phyloP scores from a whole-genome alignment of 768 basidiomycete species.

The Boletellus ananiceps region DNA sequence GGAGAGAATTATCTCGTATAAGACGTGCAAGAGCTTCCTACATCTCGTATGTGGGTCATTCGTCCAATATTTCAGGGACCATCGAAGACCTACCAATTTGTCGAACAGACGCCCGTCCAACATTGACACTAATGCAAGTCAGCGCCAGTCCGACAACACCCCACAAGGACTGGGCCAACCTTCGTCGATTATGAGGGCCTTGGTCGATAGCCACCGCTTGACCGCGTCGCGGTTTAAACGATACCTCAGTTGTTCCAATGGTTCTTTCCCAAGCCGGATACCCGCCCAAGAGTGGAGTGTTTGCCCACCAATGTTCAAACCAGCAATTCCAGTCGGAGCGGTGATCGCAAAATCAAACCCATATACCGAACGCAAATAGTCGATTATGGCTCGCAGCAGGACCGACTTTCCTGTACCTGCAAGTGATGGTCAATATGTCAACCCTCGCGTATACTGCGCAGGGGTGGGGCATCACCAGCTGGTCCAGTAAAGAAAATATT shows the following conservation, averaged over 20 bases:
- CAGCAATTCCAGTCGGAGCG: conserved; percentile 63
- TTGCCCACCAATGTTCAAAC: conserved; percentile 63
- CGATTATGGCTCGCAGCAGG: conserved; percentile 58
- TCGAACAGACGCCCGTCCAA: conserved; percentile 66
- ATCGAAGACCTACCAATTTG: conserved; percentile 52
- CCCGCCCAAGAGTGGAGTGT: conserved; percentile 69
- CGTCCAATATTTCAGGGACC: conserved; percentile 25
- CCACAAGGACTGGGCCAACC: conserved; percentile 35
- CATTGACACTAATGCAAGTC: conserved; percentile 58
- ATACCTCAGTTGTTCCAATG: conserved; percentile 36
- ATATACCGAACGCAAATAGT: conserved; percentile 30
- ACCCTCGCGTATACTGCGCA: background rate
- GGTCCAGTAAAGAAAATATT: conserved; percentile 75
- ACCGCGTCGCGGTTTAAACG: conserved; percentile 29
- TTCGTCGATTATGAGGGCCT: conserved; percentile 69
- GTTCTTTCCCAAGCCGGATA: conserved; percentile 55
- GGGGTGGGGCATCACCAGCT: conserved; percentile 44
- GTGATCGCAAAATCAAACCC: conserved; percentile 49
- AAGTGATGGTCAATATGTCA: background rate
- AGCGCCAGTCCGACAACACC: background rate
- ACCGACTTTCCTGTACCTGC: conserved; percentile 70
- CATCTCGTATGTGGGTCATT: background rate
- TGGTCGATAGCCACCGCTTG: conserved; percentile 47
- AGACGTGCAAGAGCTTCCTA: conserved; percentile 37
- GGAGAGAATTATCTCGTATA: conserved; percentile 39